Evolutionary conservation across 2,329 filamentous ascomycete genomes (phyloP).

Genomic region (Biscogniauxia marginata): DNA sequence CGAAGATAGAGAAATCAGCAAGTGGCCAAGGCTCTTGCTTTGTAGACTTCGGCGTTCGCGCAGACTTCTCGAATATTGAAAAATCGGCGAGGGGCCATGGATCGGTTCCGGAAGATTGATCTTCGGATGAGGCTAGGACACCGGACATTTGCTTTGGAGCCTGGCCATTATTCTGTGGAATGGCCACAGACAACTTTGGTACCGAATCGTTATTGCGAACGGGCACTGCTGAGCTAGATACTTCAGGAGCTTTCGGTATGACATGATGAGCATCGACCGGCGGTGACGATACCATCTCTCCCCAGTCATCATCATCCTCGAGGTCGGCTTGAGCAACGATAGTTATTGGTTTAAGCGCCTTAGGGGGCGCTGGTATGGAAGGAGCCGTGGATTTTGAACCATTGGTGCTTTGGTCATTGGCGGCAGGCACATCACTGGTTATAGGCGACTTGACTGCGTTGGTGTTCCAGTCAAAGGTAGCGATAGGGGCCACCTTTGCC

Average conservation of each 20-base stretch:
- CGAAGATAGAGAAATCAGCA: constrained; percentile 12
- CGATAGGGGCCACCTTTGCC: neutral
- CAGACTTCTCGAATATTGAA: constrained; percentile 22
- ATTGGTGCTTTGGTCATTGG: neutral
- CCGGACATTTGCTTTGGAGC: constrained; percentile 1
- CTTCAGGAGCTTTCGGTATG: neutral
- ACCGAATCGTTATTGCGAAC: neutral
- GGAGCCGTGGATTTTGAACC: neutral
- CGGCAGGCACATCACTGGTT: neutral
- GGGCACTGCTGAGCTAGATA: neutral
- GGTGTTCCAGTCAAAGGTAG: constrained; percentile 28
- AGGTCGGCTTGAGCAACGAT: constrained; percentile 12
- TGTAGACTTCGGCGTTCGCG: constrained; percentile 6
- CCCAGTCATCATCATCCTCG: constrained; percentile 56
- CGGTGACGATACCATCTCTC: constrained; percentile 55
- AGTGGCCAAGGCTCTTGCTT: constrained; percentile 10
- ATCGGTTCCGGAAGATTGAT: constrained; percentile 5
- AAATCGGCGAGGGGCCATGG: constrained; percentile 23
- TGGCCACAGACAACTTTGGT: constrained; percentile 12
- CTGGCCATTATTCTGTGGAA: constrained; percentile 8
- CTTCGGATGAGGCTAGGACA: constrained; percentile 1
- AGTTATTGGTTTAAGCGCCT: neutral
- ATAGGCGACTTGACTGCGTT: constrained; percentile 7
- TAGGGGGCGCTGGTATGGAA: neutral
- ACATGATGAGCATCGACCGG: constrained; percentile 7